These are phyloP conservation scores for Melanomma pulvis-pyrius DNA, from an alignment of 495 filamentous ascomycete species.

Conservation along the genomic window DNA sequence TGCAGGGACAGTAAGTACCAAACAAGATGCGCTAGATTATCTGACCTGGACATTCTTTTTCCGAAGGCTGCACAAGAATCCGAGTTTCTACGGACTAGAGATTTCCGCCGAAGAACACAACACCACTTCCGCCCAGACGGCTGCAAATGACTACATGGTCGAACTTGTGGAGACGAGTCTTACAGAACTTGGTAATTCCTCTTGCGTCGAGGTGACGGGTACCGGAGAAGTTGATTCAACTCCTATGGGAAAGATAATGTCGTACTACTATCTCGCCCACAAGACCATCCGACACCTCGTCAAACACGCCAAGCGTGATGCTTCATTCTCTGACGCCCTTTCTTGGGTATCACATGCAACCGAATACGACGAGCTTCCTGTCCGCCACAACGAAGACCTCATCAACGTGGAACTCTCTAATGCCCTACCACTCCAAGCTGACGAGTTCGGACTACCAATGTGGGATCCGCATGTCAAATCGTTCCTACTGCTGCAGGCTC, in stretches of 20 bases:
- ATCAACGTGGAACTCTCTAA: constrained; percentile 91
- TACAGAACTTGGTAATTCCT: constrained; percentile 74
- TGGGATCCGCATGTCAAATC: constrained; percentile 99
- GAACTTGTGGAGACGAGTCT: constrained; percentile 86
- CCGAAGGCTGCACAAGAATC: constrained; percentile 94
- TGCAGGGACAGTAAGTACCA: constrained; percentile 85
- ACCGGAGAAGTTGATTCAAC: constrained; percentile 90
- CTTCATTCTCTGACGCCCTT: constrained; percentile 81
- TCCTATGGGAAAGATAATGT: constrained; percentile 94
- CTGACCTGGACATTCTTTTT: constrained; percentile 99
- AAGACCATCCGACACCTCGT: constrained; percentile 87
- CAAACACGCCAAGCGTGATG: constrained; percentile 71
- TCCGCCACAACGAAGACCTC: constrained; percentile 98
- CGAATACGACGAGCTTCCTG: constrained; percentile 96
- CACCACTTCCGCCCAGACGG: constrained; percentile 76
- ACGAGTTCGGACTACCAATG: constrained; percentile 79
- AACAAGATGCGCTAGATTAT: constrained; percentile 97
- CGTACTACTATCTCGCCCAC: constrained; percentile 98
- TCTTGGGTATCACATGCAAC: constrained; percentile 91
- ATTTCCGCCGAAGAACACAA: constrained; percentile 94
- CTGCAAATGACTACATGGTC: constrained; percentile 91
- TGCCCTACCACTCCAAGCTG: constrained; percentile 69
- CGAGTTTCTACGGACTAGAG: constrained; percentile 94
- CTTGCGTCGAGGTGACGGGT: constrained; percentile 77
- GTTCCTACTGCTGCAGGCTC: constrained; percentile 89